phyloP scores from a whole-genome alignment of 2,329 filamentous ascomycete species.

The Pyricularia pennisetigena region DNA sequence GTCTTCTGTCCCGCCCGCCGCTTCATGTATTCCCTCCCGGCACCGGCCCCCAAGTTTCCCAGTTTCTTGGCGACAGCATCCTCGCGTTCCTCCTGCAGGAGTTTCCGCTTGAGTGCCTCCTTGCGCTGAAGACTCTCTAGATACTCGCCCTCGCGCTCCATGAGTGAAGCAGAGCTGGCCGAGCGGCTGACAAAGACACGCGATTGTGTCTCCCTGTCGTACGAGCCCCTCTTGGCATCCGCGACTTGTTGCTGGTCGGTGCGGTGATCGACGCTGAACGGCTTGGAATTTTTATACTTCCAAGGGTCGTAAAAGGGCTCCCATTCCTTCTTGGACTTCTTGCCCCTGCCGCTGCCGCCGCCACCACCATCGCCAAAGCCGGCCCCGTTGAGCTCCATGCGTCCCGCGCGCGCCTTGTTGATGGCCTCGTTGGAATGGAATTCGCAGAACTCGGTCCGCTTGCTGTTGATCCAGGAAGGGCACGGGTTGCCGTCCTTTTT shows the following conservation, averaged over 20 bases:
- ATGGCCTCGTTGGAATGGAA: slow-evolving; percentile 82
- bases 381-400: slow-evolving; percentile 73
- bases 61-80: slow-evolving; percentile 61
- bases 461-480: slow-evolving; percentile 74
- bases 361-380: slow-evolving; percentile 34
- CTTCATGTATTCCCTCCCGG: slow-evolving; percentile 63
- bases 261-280: slow-evolving; percentile 6
- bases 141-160: slow-evolving; percentile 53
- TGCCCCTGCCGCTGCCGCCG: background rate
- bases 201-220: slow-evolving; percentile 49
- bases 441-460: slow-evolving; percentile 85
- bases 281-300: background rate
- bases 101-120: slow-evolving; percentile 54
- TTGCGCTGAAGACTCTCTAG: slow-evolving; percentile 51
- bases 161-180: slow-evolving; percentile 47
- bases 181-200: slow-evolving; percentile 40
- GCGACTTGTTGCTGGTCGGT: slow-evolving; percentile 11
- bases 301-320: background rate
- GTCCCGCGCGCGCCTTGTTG: slow-evolving; percentile 51
- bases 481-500: slow-evolving; percentile 80
- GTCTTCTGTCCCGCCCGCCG: slow-evolving; percentile 12
- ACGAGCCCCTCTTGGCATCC: slow-evolving; percentile 16
- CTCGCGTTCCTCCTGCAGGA: slow-evolving; percentile 62
- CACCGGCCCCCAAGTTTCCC: slow-evolving; percentile 51
- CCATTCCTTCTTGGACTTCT: background rate